Conservation (phyloP, 2,329 filamentous ascomycete genomes). For the Emergomyces pasteurianus region DNA sequence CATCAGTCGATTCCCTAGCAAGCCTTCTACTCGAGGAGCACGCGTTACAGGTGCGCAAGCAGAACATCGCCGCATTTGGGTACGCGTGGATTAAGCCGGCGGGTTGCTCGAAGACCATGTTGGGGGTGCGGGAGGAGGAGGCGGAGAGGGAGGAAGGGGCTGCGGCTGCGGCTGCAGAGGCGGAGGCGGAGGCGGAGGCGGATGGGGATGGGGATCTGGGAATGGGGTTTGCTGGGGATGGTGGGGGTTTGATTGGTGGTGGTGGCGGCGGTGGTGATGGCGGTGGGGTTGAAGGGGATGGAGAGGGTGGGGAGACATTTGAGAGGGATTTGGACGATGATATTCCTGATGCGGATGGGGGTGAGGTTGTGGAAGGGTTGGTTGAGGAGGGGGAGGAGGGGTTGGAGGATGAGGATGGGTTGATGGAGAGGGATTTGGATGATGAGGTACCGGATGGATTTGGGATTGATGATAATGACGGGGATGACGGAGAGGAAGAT, state of each 20-base stretch:
- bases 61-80: conserved; percentile 77
- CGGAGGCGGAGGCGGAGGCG: conserved; percentile 61
- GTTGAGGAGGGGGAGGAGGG: conserved; percentile 41
- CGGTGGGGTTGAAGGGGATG: conserved; percentile 48
- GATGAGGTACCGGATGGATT: conserved; percentile 59
- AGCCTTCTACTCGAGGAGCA: conserved; percentile 66
- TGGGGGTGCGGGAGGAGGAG: conserved; percentile 80
- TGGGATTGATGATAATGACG: conserved; percentile 29
- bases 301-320: conserved; percentile 20
- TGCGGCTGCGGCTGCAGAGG: conserved; percentile 55
- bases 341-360: conserved; percentile 34
- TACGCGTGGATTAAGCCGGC: conserved; percentile 83
- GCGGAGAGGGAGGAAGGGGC: conserved; percentile 80
- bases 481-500: conserved; percentile 28
- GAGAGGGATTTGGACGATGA: conserved; percentile 36
- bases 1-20: conserved; percentile 51
- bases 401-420: conserved; percentile 41
- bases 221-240: conserved; percentile 29
- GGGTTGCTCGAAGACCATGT: conserved; percentile 76
- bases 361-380: conserved; percentile 38
- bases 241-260: conserved; percentile 51
- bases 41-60: conserved; percentile 61
- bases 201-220: conserved; percentile 30
- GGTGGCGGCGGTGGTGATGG: conserved; percentile 28
- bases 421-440: conserved; percentile 53